Base-by-base conservation (phyloP, 2,329 filamentous ascomycete genomes). In the Fusarium anguioides region DNA sequence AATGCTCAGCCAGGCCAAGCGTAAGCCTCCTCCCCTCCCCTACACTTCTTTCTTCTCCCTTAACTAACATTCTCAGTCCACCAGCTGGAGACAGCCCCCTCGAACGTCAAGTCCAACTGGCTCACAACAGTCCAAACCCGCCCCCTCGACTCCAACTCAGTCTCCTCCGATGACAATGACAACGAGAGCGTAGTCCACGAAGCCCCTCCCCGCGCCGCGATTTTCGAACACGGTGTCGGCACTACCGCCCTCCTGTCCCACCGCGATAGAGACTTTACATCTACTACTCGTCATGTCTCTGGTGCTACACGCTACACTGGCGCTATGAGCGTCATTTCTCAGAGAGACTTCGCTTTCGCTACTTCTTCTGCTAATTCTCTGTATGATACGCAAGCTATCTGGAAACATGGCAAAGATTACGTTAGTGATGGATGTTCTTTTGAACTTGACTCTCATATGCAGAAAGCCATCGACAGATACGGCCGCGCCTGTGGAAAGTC, bases 1-100 rank as follows among this genome's bases (percentile, higher is more conserved):
- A 8, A 48, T 53, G 50, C 50, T 53, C 41, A 53, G 50, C 14
- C 50, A 53, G 20, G 50, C 50, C 20, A 29, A 53, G 7, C 50
- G 50, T 48, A 18, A 21, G 17, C 24, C 17, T 29, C 4, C 31
- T 21, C 21, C 17, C 9, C 39, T 31, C 8, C 24, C 31, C 27
- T 23, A 5, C n/a, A n/a, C n/a, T n/a, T n/a, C n/a, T n/a, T n/a
- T 27, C 5, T 4, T 27, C 7, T 27, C 26, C 26, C 26, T 27
- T 10, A 17, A 9, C 26, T 27, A 27, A 27, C 26, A 27, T 27
- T 10, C 26, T 10, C 27, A 29, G 27, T 29, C 27, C 27, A 29
- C 27, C 27, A 29, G 27, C 27, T 29, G 27, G 27, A 29, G 27
- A 12, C 27, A 29, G 27, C 27, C 11, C 27, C 27, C 27, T 29